Evolutionary conservation across 2,329 filamentous ascomycete genomes (phyloP), one percentile per base, ranked within the genome.

Genomic region (Clarireedia sp.): DNA sequence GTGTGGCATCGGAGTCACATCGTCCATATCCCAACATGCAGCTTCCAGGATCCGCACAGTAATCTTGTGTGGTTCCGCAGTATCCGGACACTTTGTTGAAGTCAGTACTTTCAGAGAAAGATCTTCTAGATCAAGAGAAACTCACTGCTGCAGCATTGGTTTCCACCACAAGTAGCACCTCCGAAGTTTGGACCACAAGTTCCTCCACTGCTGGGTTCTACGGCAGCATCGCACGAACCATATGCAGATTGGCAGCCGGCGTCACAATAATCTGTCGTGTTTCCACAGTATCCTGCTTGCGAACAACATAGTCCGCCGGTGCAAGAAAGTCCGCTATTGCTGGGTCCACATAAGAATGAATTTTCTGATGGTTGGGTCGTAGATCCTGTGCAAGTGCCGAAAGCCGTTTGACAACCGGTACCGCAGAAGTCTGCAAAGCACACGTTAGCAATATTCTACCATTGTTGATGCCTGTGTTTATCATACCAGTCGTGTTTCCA

Each of bases 1-100:
- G 74, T 61, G 72, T 74, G 19, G 69, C 64, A 63, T 84, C 83
- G 47, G 77, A 81, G 59, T 85, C 81, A 59, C 82, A 86, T 14
- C 71, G 47, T 16, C 62, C 62, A 49, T 56, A 64, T 38, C 50
- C 57, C 16, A 56, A 24, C 41, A 54, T 54, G 46, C 62, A 63
- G 16, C 29, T 58, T 23, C 51, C 55, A 8, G 62, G 61, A 36
- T 60, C 60, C 3, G 58, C 47, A 50, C 62, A 66, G 41, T 60
- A 62, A n/a, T 55, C 48, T 26, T 55, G 46, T n/a, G 29, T 47
- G 5, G 10, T 55, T 23, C 54, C 54, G 23, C 54, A 55, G 45
- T 57, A 61, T 19, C 61, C 61, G 10, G 51, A 41, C 26, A 55
- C 37, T 53, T 40, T 12, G 4, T 8, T 14, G n/a, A 23, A 14